Evolutionary conservation across 2,329 filamentous ascomycete species (phyloP), one percentile per base, ranked within the genome.

Genomic region (Fusarium decemcellulare): DNA sequence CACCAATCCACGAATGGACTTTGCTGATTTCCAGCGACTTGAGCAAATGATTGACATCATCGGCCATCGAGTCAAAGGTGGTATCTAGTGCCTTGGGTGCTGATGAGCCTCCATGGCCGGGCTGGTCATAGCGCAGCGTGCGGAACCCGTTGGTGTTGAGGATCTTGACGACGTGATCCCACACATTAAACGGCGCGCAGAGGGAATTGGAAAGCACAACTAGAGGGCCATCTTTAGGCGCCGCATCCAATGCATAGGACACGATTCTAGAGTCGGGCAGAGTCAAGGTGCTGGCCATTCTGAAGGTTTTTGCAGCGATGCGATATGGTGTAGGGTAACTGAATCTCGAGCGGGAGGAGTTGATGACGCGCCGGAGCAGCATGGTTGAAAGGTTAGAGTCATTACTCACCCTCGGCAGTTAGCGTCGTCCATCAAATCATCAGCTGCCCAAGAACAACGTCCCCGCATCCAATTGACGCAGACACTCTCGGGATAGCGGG

Each of bases 41-140:
- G 2, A 84, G 70, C 6, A 84, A 76, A n/a, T 72, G 61, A 42
- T 71, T 57, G 1, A 82, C 79, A 51, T 83, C 81, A 29, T 78
- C 76, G 5, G 79, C 78, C 58, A 84, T 77, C 14, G 76, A 76
- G 29, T 77, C 74, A 64, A 84, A 82, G 0, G 81, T 83, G 7
- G 79, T 81, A 3, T 76, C 73, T 15, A 82, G 72, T 6, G 76
- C 70, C 14, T 70, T 58, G 6, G 82, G 81, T 1, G 74, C 74
- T 0, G 74, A 74, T 2, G 82, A 84, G 14, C 54, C 62, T 40
- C 82, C 82, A 59, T 85, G 83, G 37, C 82, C 82, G 0, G 82
- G 81, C 42, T 81, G 79, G 62, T 84, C 80, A 65, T 81, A 85
- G 37, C 81, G 79, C 14, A 85, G 73, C 16, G 80, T 78, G n/a